phyloP scores from a whole-genome alignment of 495 filamentous ascomycete species.

The Delitschia confertaspora region DNA sequence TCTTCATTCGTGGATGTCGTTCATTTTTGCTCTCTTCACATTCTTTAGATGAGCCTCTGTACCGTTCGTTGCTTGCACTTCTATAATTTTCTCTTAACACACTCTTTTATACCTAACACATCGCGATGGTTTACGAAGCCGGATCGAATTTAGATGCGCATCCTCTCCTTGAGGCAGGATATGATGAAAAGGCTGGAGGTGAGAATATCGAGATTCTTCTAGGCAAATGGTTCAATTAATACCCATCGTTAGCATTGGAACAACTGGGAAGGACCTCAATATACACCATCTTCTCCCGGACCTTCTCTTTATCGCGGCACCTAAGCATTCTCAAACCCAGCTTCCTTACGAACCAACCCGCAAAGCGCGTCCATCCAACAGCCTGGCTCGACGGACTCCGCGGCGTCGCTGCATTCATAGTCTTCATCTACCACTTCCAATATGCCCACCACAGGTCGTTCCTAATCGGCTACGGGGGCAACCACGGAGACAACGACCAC shows the following conservation, averaged over 20 bases:
- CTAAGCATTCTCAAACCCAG: constrained; percentile 6
- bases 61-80: too few relatives aligned
- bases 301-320: background rate
- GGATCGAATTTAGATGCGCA: background rate
- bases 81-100: too few relatives aligned
- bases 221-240: background rate
- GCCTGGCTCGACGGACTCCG: constrained; percentile 41
- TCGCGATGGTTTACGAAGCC: background rate
- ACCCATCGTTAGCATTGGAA: background rate
- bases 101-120: too few relatives aligned
- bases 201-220: background rate
- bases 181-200: background rate
- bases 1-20: too few relatives aligned
- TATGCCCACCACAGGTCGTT: constrained; percentile 45
- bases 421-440: constrained; percentile 48
- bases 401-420: constrained; percentile 44
- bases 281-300: background rate
- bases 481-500: constrained; percentile 35
- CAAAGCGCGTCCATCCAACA: constrained; percentile 8
- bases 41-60: too few relatives aligned
- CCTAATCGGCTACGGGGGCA: constrained; percentile 42
- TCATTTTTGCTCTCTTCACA: too few relatives aligned
- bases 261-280: background rate
- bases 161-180: background rate
- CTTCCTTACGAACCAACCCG: background rate